These are phyloP conservation scores for Ascoidea asiatica DNA, from an alignment of 805 yeast species.

Conservation along the genomic window DNA sequence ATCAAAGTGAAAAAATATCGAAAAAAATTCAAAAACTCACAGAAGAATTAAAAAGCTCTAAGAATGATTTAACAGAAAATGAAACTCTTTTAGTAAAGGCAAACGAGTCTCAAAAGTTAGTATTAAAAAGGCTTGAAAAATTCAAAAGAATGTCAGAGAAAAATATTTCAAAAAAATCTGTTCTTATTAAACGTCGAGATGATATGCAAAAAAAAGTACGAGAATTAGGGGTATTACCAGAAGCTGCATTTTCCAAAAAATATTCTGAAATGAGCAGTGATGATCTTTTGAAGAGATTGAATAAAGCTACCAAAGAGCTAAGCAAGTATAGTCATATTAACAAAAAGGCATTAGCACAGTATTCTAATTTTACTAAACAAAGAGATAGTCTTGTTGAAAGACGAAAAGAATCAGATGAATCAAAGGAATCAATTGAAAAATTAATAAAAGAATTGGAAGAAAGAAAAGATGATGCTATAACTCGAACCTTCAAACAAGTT, in stretches of 20 bases:
- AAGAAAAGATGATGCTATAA: conserved; percentile 75
- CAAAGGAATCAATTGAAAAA: conserved; percentile 59
- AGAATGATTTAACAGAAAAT: conserved; percentile 17
- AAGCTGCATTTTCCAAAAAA: conserved; percentile 50
- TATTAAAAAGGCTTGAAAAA: conserved; percentile 43
- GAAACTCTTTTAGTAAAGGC: conserved; percentile 32
- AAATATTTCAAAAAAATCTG: conserved; percentile 44
- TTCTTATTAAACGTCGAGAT: conserved; percentile 47
- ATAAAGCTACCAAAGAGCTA: conserved; percentile 40
- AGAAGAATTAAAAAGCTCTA: conserved; percentile 5
- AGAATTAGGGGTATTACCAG: conserved; percentile 83
- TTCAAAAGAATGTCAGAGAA: conserved; percentile 55
- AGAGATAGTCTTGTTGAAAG: conserved; percentile 52
- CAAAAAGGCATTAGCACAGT: conserved; percentile 83
- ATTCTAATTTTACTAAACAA: conserved; percentile 56
- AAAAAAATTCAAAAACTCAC: conserved; percentile 11
- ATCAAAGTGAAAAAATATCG: conserved; percentile 16
- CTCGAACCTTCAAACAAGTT: conserved; percentile 63
- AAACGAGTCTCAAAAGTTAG: conserved; percentile 40
- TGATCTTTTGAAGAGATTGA: conserved; percentile 38
- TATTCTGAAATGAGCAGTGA: conserved; percentile 35
- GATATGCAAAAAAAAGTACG: conserved; percentile 62
- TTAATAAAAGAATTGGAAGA: conserved; percentile 56
- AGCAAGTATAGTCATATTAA: conserved; percentile 66
- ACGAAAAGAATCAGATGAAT: conserved; percentile 52